Conservation (phyloP, 805 yeast species). For the Nakazawaea sp. region DNA sequence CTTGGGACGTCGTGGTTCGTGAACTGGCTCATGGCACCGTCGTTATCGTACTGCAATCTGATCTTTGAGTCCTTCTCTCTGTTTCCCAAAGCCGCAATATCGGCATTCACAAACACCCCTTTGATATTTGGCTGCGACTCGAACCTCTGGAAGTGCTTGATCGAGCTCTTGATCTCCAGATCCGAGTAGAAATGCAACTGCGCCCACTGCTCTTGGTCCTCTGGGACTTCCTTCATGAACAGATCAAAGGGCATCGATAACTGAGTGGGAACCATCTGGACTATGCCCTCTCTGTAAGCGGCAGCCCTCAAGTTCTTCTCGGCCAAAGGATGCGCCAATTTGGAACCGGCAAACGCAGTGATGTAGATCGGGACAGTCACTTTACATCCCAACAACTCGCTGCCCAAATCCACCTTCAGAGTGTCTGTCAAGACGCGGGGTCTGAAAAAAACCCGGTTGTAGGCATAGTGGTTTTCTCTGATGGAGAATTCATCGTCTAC, state of each 20-base stretch:
- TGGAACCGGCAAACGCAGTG: constrained; percentile 87
- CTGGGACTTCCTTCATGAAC: constrained; percentile 52
- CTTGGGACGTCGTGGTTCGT: constrained; percentile 39
- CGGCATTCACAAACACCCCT: constrained; percentile 79
- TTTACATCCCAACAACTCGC: constrained; percentile 62
- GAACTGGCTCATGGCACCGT: constrained; percentile 23
- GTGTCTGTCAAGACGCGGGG: constrained; percentile 80
- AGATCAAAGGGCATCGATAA: constrained; percentile 80
- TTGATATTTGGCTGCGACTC: constrained; percentile 47
- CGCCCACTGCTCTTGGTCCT: constrained; percentile 68
- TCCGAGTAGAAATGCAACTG: constrained; percentile 66
- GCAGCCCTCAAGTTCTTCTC: constrained; percentile 74
- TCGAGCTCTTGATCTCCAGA: constrained; percentile 54
- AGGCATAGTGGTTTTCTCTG: constrained; percentile 83
- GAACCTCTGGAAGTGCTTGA: constrained; percentile 50
- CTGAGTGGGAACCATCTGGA: constrained; percentile 83
- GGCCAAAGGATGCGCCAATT: constrained; percentile 81
- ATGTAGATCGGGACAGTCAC: constrained; percentile 74
- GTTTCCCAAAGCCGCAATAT: constrained; percentile 79
- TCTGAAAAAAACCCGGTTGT: constrained; percentile 76
- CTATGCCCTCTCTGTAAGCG: constrained; percentile 53
- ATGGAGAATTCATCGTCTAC: constrained; percentile 83
- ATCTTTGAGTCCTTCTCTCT: constrained; percentile 79
- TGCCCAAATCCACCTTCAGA: constrained; percentile 46
- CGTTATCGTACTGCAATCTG: constrained; percentile 45